Evolutionary conservation across 2,329 filamentous ascomycete genomes (phyloP), one percentile per base, ranked within the genome.

Genomic region (Exserohilum turcica): DNA sequence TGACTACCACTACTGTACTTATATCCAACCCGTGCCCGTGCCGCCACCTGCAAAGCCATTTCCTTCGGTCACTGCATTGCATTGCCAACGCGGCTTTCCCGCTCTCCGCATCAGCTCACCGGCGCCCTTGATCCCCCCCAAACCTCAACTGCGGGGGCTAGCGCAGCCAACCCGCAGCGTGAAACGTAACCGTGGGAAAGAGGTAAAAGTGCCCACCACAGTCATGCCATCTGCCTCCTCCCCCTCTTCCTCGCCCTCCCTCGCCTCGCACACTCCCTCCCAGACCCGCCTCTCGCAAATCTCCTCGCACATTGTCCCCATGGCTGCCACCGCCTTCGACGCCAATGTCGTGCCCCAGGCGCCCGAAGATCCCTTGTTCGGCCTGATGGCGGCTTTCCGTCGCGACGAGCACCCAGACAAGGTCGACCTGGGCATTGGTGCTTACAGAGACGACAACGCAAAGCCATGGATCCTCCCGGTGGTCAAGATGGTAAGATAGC

Each of bases 391-490:
- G 59, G 92, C 91, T 57, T 99, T 88, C 82, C 86, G 86, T 70
- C 89, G 89, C 59, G 94, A 99, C 72, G 78, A 84, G 15, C 82
- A 79, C 51, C 76, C 82, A 52, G 86, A 90, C 76, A 99, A 99
- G 80, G 89, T 99, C 63, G 94, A 99, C 78, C 78, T 99, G 77
- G 92, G 94, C 74, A 84, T 97, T 79, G 94, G 94, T 66, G 94
- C 94, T 54, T 99, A 99, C 79, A 85, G 94, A 74, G 94, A 96
- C 72, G 83, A 97, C 79, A 89, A 92, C 73, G 93, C 92, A 57
- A 97, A 97, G 81, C 94, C 94, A 3, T 99, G 94, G 94, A 87
- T 99, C 57, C 79, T 99, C 59, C 93, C 94, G 16, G 93, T 97
- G 2, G 93, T 97, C 57, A 95, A 91, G 80, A 95, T 96, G 90